Percentiles rank a stretch among this genome's conserved stretches.
Conservation (phyloP, 192 early-diverging fungal genomes). For the Rhizoclosmatium sp. region DNA sequence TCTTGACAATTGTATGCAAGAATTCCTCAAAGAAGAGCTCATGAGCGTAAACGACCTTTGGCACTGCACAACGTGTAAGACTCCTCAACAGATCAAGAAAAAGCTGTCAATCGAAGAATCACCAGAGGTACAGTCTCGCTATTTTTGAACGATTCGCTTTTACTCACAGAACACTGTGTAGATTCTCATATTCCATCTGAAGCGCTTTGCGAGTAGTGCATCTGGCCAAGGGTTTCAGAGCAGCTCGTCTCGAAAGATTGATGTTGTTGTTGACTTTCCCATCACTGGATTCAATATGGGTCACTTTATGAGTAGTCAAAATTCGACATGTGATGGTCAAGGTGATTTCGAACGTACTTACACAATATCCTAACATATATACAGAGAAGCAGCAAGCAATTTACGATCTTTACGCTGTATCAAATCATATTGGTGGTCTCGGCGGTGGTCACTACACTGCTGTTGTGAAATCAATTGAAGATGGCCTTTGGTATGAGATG, state of each 20-base stretch:
- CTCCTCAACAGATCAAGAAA: conserved; percentile 59
- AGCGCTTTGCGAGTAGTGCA: conserved; percentile 74
- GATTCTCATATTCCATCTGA: conserved; percentile 85
- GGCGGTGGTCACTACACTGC: conserved; percentile 74
- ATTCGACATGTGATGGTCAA: background rate
- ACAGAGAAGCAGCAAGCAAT: conserved; percentile 16
- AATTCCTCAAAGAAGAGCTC: conserved; percentile 71
- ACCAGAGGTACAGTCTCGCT: conserved; percentile 55
- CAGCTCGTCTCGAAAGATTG: conserved; percentile 63
- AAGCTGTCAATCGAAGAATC: conserved; percentile 71
- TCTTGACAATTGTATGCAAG: conserved; percentile 58
- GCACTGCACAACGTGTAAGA: conserved; percentile 68
- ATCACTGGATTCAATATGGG: conserved; percentile 71
- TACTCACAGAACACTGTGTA: conserved; percentile 48
- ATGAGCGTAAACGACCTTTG: conserved; percentile 65
- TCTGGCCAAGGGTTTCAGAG: conserved; percentile 73
- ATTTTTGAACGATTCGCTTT: conserved; percentile 47
- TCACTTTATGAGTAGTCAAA: conserved; percentile 60
- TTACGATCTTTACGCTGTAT: conserved; percentile 85
- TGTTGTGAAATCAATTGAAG: conserved; percentile 52
- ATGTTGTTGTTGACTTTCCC: conserved; percentile 78
- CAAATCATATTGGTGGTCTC: conserved; percentile 42
- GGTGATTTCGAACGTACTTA: too few relatives aligned
- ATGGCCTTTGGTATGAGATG: conserved; percentile 82
- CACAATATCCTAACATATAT: too few relatives aligned